Evolutionary conservation across 192 early-diverging fungal species (phyloP).

Genomic region (Entomortierella chlamydospora): DNA sequence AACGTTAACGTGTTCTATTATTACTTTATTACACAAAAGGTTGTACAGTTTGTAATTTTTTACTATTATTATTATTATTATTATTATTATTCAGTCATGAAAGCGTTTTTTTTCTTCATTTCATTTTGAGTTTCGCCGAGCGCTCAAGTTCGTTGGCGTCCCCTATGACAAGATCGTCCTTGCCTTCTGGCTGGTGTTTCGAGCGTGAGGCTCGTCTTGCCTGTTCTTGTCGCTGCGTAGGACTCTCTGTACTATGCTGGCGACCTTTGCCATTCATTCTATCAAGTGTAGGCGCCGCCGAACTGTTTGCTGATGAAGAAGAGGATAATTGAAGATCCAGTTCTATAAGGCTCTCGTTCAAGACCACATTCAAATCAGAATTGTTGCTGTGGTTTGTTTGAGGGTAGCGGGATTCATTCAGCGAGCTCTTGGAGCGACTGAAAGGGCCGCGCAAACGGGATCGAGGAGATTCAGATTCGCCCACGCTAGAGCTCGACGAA

Average conservation of each 20-base stretch:
- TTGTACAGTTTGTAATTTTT: neutral
- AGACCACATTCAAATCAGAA: slow-evolving; percentile 33
- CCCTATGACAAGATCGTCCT: slow-evolving; percentile 22
- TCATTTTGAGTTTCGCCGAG: slow-evolving; percentile 18
- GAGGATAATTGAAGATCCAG: slow-evolving; percentile 34
- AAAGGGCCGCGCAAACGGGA: neutral
- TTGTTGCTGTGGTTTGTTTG: slow-evolving; percentile 12
- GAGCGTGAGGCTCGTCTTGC: neutral
- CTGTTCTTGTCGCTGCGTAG: neutral
- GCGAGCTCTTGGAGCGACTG: neutral
- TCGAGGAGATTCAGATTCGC: slow-evolving; percentile 4
- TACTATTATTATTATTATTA: neutral
- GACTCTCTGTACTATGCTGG: neutral
- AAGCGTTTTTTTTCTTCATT: neutral
- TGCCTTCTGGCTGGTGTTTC: neutral
- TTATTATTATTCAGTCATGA: neutral
- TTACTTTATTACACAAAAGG: too few species aligned
- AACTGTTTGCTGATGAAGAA: neutral
- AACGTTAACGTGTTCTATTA: too few species aligned
- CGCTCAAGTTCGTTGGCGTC: slow-evolving; percentile 42
- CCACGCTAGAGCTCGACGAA: slow-evolving; percentile 8
- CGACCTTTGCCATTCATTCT: neutral
- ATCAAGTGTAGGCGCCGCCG: neutral
- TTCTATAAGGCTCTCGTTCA: slow-evolving; percentile 44
- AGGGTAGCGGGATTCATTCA: neutral